Conservation (phyloP, 1,284 basidiomycete species). For the Puccinia sorghi region DNA sequence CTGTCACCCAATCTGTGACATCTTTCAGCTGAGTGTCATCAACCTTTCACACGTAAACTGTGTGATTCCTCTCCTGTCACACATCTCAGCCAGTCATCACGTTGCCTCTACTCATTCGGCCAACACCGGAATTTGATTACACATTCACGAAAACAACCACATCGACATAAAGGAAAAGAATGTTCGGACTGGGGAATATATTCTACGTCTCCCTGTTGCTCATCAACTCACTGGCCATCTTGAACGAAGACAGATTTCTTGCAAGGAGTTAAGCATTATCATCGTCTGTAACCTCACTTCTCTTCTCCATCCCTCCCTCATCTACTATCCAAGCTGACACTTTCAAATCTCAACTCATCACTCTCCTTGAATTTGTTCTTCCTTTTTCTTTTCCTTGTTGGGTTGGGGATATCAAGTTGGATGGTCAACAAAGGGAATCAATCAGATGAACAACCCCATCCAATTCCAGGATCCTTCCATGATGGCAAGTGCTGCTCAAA, state of each 20-base stretch:
- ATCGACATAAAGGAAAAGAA: not conserved
- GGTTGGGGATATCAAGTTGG: too few relatives aligned
- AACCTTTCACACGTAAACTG: too few relatives aligned
- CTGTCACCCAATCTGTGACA: not conserved
- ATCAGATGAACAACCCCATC: not conserved
- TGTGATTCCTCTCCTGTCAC: too few relatives aligned
- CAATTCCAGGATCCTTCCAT: conserved; percentile 54
- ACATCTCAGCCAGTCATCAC: too few relatives aligned
- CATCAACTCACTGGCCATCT: conserved; percentile 87
- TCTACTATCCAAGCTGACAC: not conserved
- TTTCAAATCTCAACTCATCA: not conserved
- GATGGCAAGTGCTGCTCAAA: conserved; percentile 61
- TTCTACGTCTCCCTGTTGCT: conserved; percentile 68
- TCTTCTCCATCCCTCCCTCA: not conserved
- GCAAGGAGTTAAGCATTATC: conserved; percentile 71
- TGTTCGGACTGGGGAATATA: conserved; percentile 56
- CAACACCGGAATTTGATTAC: too few relatives aligned
- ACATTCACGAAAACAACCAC: too few relatives aligned
- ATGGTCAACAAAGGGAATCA: conserved; percentile 69
- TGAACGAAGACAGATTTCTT: conserved; percentile 93
- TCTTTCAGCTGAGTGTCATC: too few relatives aligned
- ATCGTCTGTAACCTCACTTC: not conserved
- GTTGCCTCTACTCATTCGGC: too few relatives aligned
- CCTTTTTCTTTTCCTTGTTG: too few relatives aligned
- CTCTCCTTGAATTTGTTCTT: not conserved